Base-by-base conservation (phyloP, 306 rosid genomes). In the Aeschynomene evenia region DNA sequence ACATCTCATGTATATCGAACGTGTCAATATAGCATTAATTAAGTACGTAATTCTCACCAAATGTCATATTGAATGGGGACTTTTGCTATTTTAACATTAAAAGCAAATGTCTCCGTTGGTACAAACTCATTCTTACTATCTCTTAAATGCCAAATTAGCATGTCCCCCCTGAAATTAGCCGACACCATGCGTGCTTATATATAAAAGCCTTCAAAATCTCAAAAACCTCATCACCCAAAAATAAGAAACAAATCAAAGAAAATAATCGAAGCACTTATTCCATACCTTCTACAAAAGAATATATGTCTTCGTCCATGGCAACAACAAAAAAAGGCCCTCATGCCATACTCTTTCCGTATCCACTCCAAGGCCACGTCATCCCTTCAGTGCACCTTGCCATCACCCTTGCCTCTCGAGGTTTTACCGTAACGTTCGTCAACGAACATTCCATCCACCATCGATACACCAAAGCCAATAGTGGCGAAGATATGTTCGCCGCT, bases 341-440 rank as follows among this genome's bases (percentile, higher is more conserved):
- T 15, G 94, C 85, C 31, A 68, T 88, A 36, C 77, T 83, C 84
- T 28, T 85, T 18, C 20, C 94, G 21, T 83, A 67, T 80, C 90
- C 88, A 11, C 82, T 85, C 9, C 94, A 85, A 81, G 94, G 94
- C 48, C 94, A 85, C n/a, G 62, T 88, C 19, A 85, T 74, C 79
- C 90, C 90, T 0, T 12, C 85, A 14, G 85, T 83, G 58, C 82
- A 85, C 34, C 73, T 85, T 7, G 90, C 90, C 67, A 69, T 81
- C 70, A 73, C 83, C 52, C 90, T 88, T 0, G 88, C 94, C 5
- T 72, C 87, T 0, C 75, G 70, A 3, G 90, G 90, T 68, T 81
- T 85, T 76, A 79, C 74, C 74, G 52, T 85, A 43, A 83, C 90
- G 60, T 88, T 76, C 76, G 40, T 88, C 84, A 88, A 85, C 83